Evolutionary conservation across 257 asterid species (phyloP), one percentile per base, ranked within the genome.

Genomic region (Salvia hispanica): DNA sequence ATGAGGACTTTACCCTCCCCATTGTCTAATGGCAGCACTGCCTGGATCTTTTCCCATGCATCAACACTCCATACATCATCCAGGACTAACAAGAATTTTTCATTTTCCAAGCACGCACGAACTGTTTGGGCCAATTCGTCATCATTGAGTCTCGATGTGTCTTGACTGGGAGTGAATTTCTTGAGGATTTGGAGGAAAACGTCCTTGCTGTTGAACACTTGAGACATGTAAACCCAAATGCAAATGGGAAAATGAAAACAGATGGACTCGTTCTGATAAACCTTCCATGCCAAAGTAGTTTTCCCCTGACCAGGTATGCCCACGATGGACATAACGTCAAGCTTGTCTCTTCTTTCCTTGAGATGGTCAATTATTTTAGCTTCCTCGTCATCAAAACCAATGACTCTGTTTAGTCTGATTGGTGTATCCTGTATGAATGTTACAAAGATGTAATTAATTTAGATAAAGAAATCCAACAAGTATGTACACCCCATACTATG

Each of bases 261-360:
- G 40, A 74, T 43, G 1, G 3, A 0, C 0, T 43, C 7, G 9
- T 44, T 36, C 0, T 40, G 55, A 14, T 13, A 73, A 5, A 80
- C 25, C 66, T 77, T 74, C 74, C 74, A 60, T 10, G 85, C 83
- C 45, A 75, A 16, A 2, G 85, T 69, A 6, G 83, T 77, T 59
- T 77, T 81, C 4, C 83, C 83, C n/a, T 58, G 71, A 0, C 80
- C 85, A 2, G 80, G 74, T 71, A 77, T 72, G 4, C 83, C 83
- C 7, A 72, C 43, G 44, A 81, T 71, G 28, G 85, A 55, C 57
- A 72, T 64, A 1, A 69, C 74, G 4, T 78, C 76, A 0, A 80
- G 74, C 1, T 46, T 36, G 0, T 36, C 12, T 0, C 0, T 58
- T 6, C 6, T 21, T 10, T 62, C 59, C 7, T 0, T 44, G 5